These are phyloP conservation scores for Aspergillus heteromorphus DNA, from an alignment of 495 filamentous ascomycete species.

Conservation along the genomic window DNA sequence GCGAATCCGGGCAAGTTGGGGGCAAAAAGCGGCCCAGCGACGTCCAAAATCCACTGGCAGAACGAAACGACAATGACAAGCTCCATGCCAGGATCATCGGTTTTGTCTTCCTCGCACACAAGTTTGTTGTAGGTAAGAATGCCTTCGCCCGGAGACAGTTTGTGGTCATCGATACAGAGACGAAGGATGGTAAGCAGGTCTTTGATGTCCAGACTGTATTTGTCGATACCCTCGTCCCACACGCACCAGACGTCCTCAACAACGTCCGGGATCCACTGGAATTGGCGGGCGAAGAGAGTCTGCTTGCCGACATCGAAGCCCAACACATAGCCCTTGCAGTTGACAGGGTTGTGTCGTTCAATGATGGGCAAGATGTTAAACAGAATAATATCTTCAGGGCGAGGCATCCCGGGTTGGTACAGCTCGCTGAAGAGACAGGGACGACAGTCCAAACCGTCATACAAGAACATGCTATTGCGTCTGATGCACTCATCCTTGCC, in stretches of 20 bases:
- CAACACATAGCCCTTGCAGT: constrained; percentile 22
- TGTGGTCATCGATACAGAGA: constrained; percentile 6
- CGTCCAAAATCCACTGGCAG: constrained; percentile 31
- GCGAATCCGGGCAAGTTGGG: constrained; percentile 1
- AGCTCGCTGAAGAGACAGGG: constrained; percentile 21
- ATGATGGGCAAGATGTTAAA: constrained; percentile 28
- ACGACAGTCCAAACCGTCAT: constrained; percentile 22
- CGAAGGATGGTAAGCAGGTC: constrained; percentile 14
- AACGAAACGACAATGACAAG: constrained; percentile 30
- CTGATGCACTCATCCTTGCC: constrained; percentile 10
- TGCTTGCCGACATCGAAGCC: constrained; percentile 23
- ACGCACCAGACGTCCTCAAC: constrained; percentile 22
- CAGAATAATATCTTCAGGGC: constrained; percentile 12
- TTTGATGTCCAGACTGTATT: constrained; percentile 19
- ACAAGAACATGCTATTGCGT: constrained; percentile 18
- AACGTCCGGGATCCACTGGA: constrained; percentile 19
- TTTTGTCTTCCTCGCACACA: constrained; percentile 2
- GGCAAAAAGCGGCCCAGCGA: constrained; percentile 23
- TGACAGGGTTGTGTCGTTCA: constrained; percentile 6
- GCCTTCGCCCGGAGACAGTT: constrained; percentile 9
- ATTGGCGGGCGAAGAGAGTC: constrained; percentile 25
- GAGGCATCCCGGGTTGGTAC: constrained; percentile 6
- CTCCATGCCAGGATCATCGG: constrained; percentile 31
- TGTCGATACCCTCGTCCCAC: constrained; percentile 25
- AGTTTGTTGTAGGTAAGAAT: constrained; percentile 15